Conservation (phyloP, 192 early-diverging fungal genomes). For the Backusella parvicylindrica region DNA sequence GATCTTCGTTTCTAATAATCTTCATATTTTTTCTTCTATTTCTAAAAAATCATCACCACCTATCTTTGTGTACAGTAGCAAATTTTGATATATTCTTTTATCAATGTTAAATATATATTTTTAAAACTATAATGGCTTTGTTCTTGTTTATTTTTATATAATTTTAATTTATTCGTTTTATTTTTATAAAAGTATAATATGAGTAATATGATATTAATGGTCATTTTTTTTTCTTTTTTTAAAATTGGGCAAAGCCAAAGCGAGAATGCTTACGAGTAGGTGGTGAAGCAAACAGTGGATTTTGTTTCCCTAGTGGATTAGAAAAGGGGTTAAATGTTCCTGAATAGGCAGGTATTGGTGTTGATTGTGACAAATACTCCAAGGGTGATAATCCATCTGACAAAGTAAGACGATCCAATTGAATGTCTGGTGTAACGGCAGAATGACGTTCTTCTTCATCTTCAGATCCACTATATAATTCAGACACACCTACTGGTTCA, state of each 20-base stretch:
- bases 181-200: background rate
- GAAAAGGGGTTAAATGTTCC: slow-evolving; percentile 30
- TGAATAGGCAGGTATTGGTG: slow-evolving; percentile 19
- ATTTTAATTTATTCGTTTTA: background rate
- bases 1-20: slow-evolving; percentile 57
- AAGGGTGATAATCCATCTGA: slow-evolving; percentile 6
- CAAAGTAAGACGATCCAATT: background rate
- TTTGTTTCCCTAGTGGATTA: background rate
- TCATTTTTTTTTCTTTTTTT: background rate
- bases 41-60: background rate
- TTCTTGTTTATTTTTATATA: background rate
- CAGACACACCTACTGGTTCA: slow-evolving; percentile 20
- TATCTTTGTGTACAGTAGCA: background rate
- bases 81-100: background rate
- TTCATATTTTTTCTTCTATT: background rate
- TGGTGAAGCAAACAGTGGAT: slow-evolving; percentile 15
- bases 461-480: slow-evolving; percentile 10
- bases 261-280: slow-evolving; percentile 27
- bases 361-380: slow-evolving; percentile 16
- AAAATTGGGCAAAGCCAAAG: slow-evolving; percentile 33
- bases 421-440: background rate
- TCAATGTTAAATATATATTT: background rate
- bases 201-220: background rate
- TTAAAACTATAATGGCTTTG: background rate
- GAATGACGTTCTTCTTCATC: background rate